Conservation (phyloP, 805 yeast species). For the Starmerella gropengiesseri region DNA sequence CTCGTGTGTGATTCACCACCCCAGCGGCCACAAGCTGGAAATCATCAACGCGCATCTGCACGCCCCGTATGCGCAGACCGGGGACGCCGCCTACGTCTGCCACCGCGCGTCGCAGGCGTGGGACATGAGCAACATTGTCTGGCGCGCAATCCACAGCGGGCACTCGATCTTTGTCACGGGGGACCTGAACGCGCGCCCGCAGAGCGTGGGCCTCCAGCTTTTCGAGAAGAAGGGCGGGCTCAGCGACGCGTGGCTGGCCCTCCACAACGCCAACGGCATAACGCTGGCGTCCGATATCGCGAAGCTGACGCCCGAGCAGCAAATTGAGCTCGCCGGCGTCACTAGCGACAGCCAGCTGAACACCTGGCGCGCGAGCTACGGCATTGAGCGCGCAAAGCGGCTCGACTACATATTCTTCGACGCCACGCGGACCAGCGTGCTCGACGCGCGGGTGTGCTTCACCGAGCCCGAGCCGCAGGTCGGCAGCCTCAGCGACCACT, state of each 20-base stretch:
- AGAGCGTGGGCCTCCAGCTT: conserved; percentile 66
- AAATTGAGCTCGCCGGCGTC: conserved; percentile 62
- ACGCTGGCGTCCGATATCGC: conserved; percentile 37
- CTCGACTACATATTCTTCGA: conserved; percentile 84
- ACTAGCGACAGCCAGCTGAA: conserved; percentile 84
- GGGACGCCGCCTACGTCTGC: conserved; percentile 82
- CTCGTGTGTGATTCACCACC: conserved; percentile 53
- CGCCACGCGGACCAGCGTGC: conserved; percentile 39
- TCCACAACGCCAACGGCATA: conserved; percentile 1
- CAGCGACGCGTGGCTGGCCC: conserved; percentile 66
- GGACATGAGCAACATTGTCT: conserved; percentile 69
- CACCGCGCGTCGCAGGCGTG: conserved; percentile 94
- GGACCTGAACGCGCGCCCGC: conserved; percentile 83
- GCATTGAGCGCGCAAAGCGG: conserved; percentile 65
- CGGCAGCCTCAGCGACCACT: conserved; percentile 86
- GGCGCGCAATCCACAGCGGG: conserved; percentile 55
- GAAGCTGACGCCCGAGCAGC: conserved; percentile 44
- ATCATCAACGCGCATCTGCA: conserved; percentile 90
- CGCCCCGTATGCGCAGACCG: conserved; percentile 75
- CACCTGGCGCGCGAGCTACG: conserved; percentile 60
- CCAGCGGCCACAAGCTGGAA: conserved; percentile 46
- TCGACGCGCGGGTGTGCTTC: conserved; percentile 60
- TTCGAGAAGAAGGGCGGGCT: conserved; percentile 59
- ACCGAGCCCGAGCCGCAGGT: conserved; percentile 55
- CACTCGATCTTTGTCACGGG: conserved; percentile 85